Evolutionary conservation across 306 rosid genomes (phyloP).

Genomic region (Rosa persica): DNA sequence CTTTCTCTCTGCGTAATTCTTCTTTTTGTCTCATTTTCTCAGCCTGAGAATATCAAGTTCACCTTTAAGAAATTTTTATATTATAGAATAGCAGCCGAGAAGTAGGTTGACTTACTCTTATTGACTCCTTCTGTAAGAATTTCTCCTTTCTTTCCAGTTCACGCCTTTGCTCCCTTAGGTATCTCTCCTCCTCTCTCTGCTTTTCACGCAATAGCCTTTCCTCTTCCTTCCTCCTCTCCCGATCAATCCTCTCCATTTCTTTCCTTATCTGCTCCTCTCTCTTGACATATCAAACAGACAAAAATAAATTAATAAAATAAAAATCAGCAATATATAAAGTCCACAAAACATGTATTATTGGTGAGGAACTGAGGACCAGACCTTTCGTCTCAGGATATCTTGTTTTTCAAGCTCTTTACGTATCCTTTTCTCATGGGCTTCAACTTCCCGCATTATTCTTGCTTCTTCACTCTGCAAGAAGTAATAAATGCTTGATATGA

Average conservation of each 20-base stretch:
- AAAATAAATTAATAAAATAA: too few species aligned
- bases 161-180: constrained; percentile 68
- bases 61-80: background rate
- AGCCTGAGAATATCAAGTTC: constrained; percentile 38
- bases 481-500: constrained; percentile 24
- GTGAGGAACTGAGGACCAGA: constrained; percentile 23
- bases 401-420: constrained; percentile 74
- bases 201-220: constrained; percentile 76
- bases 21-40: constrained; percentile 77
- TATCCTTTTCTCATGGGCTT: constrained; percentile 68
- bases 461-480: constrained; percentile 57
- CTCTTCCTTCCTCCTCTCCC: constrained; percentile 78
- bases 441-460: constrained; percentile 66
- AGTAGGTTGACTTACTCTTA: constrained; percentile 48
- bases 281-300: constrained; percentile 29
- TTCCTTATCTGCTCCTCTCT: constrained; percentile 70
- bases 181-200: constrained; percentile 71
- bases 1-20: constrained; percentile 62
- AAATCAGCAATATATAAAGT: constrained; percentile 25
- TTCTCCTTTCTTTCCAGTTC: constrained; percentile 65
- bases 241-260: constrained; percentile 70
- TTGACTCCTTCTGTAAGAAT: constrained; percentile 66
- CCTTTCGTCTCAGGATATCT: constrained; percentile 78
- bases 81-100: background rate
- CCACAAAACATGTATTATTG: background rate